Conservation (phyloP, 768 basidiomycete species). For the Tricholoma flavovirens region DNA sequence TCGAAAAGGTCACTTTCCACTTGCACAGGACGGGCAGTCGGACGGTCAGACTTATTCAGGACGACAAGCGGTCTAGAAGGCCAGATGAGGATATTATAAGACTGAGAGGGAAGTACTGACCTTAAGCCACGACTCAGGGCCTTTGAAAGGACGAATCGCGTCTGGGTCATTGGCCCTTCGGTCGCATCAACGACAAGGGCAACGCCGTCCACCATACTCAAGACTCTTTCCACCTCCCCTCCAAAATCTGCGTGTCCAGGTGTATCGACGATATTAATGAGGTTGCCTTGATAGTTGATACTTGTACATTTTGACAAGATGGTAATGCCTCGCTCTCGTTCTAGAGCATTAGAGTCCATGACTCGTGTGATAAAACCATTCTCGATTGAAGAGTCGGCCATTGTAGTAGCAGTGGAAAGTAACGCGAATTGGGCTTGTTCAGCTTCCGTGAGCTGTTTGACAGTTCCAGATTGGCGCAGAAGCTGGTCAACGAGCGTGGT, state of each 20-base stretch:
- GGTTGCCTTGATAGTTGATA: conserved; percentile 40
- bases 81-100: background rate
- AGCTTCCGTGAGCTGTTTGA: conserved; percentile 32
- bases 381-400: conserved; percentile 30
- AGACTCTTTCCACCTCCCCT: conserved; percentile 55
- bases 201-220: conserved; percentile 58
- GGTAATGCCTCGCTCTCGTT: conserved; percentile 56
- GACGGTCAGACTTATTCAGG: conserved; percentile 45
- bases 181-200: conserved; percentile 56
- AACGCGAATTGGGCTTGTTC: conserved; percentile 32
- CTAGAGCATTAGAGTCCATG: conserved; percentile 50
- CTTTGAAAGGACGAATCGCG: conserved; percentile 45
- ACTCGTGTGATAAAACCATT: conserved; percentile 37
- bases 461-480: conserved; percentile 42
- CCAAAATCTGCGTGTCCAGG: conserved; percentile 62
- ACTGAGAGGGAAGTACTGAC: conserved; percentile 19
- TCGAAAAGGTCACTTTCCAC: conserved; percentile 48
- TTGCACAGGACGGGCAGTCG: conserved; percentile 36
- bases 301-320: conserved; percentile 57
- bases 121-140: conserved; percentile 37
- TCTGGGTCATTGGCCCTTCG: conserved; percentile 59
- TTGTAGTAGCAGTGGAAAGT: conserved; percentile 21
- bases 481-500: conserved; percentile 49
- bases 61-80: conserved; percentile 38
- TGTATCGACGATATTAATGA: conserved; percentile 57